phyloP scores from a whole-genome alignment of 192 early-diverging fungal genomes.

The Umbelopsis vinacea region DNA sequence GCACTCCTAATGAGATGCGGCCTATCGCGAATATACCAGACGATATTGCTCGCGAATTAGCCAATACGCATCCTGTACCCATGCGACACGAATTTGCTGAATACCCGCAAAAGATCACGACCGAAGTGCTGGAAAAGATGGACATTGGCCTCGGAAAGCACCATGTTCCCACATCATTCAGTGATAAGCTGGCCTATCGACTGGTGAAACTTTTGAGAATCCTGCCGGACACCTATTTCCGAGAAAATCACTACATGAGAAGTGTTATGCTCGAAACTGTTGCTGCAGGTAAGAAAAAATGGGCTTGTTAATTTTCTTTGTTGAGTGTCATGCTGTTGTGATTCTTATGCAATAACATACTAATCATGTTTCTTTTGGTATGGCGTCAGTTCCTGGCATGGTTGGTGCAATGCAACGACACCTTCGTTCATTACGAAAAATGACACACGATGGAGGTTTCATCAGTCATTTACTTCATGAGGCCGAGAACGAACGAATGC shows the following conservation, averaged over 20 bases:
- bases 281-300: slow-evolving; percentile 53
- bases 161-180: slow-evolving; percentile 55
- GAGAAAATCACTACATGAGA: slow-evolving; percentile 76
- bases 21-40: slow-evolving; percentile 26
- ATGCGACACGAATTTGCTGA: slow-evolving; percentile 68
- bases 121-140: slow-evolving; percentile 61
- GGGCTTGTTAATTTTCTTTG: too few relatives aligned
- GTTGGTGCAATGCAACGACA: slow-evolving; percentile 84
- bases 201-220: slow-evolving; percentile 67
- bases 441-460: slow-evolving; percentile 89
- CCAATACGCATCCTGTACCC: slow-evolving; percentile 45
- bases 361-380: slow-evolving; percentile 25
- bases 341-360: slow-evolving; percentile 40
- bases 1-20: neutral
- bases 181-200: slow-evolving; percentile 67
- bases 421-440: slow-evolving; percentile 72
- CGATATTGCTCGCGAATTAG: slow-evolving; percentile 34
- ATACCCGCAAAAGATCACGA: slow-evolving; percentile 47
- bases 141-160: slow-evolving; percentile 66
- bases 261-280: slow-evolving; percentile 81
- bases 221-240: slow-evolving; percentile 72
- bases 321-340: neutral
- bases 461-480: slow-evolving; percentile 89
- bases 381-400: slow-evolving; percentile 78
- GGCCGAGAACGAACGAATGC: slow-evolving; percentile 88